Base-by-base conservation (phyloP, 495 filamentous ascomycete genomes). In the Podospora bellae-mahoneyi region DNA sequence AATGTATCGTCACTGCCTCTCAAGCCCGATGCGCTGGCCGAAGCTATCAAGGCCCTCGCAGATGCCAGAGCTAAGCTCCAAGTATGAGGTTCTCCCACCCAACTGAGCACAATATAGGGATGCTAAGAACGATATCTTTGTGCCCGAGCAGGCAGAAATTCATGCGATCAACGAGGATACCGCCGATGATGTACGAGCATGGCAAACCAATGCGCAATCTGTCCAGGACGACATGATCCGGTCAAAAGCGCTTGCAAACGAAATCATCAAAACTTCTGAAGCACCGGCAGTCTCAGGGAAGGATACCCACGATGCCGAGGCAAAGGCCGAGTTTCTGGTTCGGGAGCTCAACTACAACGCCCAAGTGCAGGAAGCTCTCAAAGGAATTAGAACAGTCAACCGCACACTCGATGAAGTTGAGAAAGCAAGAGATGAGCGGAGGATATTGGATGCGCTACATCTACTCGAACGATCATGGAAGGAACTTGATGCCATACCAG, bases 161-260 rank as follows among this genome's bases (percentile, higher is more conserved):
- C 89, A 87, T 64, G 76, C 80, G 27, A 83, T 92, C 54, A 94
- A 92, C 81, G 85, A 86, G 54, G 86, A 90, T 59, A 90, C 87
- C 55, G 88, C 88, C 57, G 86, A 89, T 23, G 91, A 95, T 73
- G 89, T 95, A 69, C 89, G 92, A 73, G 83, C 87, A 68, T 97
- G 94, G 94, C 90, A 95, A 65, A 77, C 82, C 23, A 91, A 94
- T 76, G 92, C 93, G 39, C 90, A 90, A 75, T 87, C 90, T 62
- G 86, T 96, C n/a, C 90, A 92, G 73, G 83, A 85, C 34, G 94
- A 97, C 71, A 91, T 97, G 67, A 84, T 91, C 71, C 83, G 84
- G 44, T 91, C 92, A 19, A 86, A 89, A 68, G 81, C 83, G 10
- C 88, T 89, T 30, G 92, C 93, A 19, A 87, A 86, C 62, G 86